phyloP scores from a whole-genome alignment of 2,329 filamentous ascomycete genomes.

The Fusarium tuaranense region DNA sequence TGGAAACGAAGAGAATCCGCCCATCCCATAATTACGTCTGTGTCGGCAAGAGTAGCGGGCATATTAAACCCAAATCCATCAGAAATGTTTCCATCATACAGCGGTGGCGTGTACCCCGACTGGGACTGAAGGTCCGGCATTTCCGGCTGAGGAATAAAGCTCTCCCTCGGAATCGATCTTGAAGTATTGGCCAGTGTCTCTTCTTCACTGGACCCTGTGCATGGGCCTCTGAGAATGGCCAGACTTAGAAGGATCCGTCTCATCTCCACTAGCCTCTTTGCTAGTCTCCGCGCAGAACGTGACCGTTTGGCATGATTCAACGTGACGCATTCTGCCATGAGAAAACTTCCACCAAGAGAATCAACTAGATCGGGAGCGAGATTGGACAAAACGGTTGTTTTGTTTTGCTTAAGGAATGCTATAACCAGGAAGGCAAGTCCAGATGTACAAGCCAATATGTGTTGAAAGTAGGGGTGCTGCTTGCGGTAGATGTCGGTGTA shows the following conservation, averaged over 20 bases:
- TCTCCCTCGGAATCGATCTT: not conserved
- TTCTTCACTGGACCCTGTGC: not conserved
- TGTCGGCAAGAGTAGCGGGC: slow-evolving; percentile 1
- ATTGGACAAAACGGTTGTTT: slow-evolving; percentile 11
- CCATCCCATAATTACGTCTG: slow-evolving; percentile 28
- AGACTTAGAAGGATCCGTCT: slow-evolving; percentile 14
- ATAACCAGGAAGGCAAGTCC: slow-evolving; percentile 25
- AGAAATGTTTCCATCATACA: not conserved
- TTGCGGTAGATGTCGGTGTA: slow-evolving; percentile 26
- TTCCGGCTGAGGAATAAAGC: not conserved
- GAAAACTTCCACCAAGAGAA: slow-evolving; percentile 22
- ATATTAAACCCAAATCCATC: slow-evolving; percentile 7
- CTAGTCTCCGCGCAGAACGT: slow-evolving; percentile 16
- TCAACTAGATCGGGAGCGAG: slow-evolving; percentile 17
- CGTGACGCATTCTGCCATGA: slow-evolving; percentile 24
- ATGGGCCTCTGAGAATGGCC: slow-evolving; percentile 5
- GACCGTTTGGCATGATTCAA: slow-evolving; percentile 21
- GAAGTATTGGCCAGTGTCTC: not conserved
- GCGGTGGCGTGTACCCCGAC: not conserved
- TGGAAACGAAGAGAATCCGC: slow-evolving; percentile 25
- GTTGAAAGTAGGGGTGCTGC: slow-evolving; percentile 28
- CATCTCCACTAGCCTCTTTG: slow-evolving; percentile 25
- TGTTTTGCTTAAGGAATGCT: slow-evolving; percentile 33
- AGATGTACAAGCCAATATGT: slow-evolving; percentile 22
- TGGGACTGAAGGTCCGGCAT: not conserved